Evolutionary conservation across 2,329 filamentous ascomycete genomes (phyloP), one percentile per base, ranked within the genome.

Genomic region (Alternaria postmessia): DNA sequence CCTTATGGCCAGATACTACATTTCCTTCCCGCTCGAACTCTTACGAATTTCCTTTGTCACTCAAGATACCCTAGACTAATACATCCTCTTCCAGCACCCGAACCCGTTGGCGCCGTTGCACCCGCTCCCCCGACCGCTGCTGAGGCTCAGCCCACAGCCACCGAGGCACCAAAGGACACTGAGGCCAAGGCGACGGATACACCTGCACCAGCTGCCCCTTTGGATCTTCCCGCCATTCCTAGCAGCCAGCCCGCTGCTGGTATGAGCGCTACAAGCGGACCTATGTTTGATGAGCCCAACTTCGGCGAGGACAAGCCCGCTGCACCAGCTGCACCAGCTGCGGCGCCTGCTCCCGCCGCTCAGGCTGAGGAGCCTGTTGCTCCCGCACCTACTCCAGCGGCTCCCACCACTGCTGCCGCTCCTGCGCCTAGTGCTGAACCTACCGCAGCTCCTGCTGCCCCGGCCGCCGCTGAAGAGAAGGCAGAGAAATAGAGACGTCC

Each of bases 181-280:
- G 68, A 74, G 43, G 63, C 69, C 4, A 66, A 66, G 52, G 34
- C 68, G 4, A 65, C 54, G 3, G 63, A 64, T 28, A 39, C 46
- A 16, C 46, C 57, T 41, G 60, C 67, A 20, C 63, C 65, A 18
- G 60, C 63, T 34, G 63, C 63, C 28, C 52, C 68, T 3, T 60
- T 70, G 20, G 64, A 69, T 38, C 53, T 67, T 9, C 70, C 74
- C 6, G 65, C 65, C 11, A 55, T 75, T 41, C 74, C 76, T 5
- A 55, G 67, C 7, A 64, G 63, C 12, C 68, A 73, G 62, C 69
- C 71, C 24, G 75, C 75, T 22, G 73, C 73, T 18, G 76, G 76
- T 34, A 79, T 79, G 77, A 78, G 75, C 36, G 77, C 77, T 12
- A 79, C 77, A 9, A 78, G 75, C 34, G 77, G 77, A 16, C 77